Conservation (phyloP, 108 stramenopile species). For the Mayamaea pseudoterrestris region DNA sequence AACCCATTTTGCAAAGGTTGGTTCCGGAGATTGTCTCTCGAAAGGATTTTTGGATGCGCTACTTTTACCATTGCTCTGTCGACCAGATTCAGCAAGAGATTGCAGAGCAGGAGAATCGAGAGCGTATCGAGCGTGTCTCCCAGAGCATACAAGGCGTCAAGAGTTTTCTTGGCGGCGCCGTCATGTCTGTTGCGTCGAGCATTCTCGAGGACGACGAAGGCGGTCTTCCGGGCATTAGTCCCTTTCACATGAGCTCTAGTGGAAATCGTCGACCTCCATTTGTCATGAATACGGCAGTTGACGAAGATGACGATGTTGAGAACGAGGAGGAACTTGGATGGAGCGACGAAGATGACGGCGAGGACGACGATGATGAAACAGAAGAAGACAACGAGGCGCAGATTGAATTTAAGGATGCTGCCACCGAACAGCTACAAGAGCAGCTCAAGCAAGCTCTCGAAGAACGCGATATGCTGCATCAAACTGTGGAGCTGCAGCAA, state of each 20-base stretch:
- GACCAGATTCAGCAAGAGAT: conserved; percentile 15
- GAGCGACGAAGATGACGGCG: conserved; percentile 24
- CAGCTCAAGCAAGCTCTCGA: conserved; percentile 24
- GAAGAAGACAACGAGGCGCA: conserved; percentile 14
- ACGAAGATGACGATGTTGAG: conserved; percentile 30
- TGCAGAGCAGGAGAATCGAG: conserved; percentile 12
- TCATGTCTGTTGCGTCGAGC: conserved; percentile 16
- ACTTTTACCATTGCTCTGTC: conserved; percentile 44
- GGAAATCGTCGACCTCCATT: conserved; percentile 67
- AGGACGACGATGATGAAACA: conserved; percentile 15
- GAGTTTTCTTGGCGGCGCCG: conserved; percentile 43
- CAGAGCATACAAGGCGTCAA: conserved; percentile 13
- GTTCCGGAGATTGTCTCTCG: conserved; percentile 29
- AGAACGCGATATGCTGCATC: conserved; percentile 34
- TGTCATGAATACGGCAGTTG: conserved; percentile 56
- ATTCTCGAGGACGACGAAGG: conserved; percentile 18
- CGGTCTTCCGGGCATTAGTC: background rate
- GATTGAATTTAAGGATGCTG: conserved; percentile 36
- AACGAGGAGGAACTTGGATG: conserved; percentile 24
- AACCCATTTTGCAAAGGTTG: conserved; percentile 28
- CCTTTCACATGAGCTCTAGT: conserved; percentile 16
- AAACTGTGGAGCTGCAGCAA: conserved; percentile 38
- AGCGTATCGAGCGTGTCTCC: background rate
- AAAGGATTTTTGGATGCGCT: conserved; percentile 62
- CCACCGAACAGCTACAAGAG: conserved; percentile 27